Conservation (phyloP, 768 basidiomycete genomes). For the Lactifluus hygrophoroides region DNA sequence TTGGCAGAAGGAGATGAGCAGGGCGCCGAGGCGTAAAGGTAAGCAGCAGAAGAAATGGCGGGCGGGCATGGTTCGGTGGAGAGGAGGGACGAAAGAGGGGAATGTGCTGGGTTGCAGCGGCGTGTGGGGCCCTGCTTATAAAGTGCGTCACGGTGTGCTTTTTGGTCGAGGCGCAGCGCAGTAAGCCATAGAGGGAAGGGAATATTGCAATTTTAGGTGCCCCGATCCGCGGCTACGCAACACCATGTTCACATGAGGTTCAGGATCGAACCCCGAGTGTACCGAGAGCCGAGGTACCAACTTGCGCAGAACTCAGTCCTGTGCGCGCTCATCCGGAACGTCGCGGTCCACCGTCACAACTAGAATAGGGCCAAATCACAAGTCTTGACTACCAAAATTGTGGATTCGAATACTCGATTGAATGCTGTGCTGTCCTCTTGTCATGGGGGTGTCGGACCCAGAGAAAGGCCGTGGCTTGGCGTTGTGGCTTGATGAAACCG, state of each 20-base stretch:
- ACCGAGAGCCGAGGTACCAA: neutral
- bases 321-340: too few species aligned
- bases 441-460: too few species aligned
- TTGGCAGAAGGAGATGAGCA: conserved; percentile 16
- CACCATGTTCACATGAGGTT: neutral
- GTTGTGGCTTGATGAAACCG: too few species aligned
- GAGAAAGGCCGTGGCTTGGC: too few species aligned
- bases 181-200: too few species aligned
- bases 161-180: neutral
- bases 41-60: conserved; percentile 18
- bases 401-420: too few species aligned
- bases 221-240: neutral
- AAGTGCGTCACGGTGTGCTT: neutral
- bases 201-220: neutral
- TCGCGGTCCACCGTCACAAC: too few species aligned
- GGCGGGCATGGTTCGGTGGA: conserved; percentile 4
- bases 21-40: conserved; percentile 18
- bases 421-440: too few species aligned
- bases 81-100: neutral
- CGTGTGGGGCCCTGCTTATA: neutral
- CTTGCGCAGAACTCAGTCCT: too few species aligned
- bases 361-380: too few species aligned
- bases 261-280: too few species aligned
- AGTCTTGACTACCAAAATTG: too few species aligned
- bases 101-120: neutral